Percentiles rank a stretch among this genome's conserved stretches.
Conservation (phyloP, 768 basidiomycete species). For the Fibroporia radiculosa region DNA sequence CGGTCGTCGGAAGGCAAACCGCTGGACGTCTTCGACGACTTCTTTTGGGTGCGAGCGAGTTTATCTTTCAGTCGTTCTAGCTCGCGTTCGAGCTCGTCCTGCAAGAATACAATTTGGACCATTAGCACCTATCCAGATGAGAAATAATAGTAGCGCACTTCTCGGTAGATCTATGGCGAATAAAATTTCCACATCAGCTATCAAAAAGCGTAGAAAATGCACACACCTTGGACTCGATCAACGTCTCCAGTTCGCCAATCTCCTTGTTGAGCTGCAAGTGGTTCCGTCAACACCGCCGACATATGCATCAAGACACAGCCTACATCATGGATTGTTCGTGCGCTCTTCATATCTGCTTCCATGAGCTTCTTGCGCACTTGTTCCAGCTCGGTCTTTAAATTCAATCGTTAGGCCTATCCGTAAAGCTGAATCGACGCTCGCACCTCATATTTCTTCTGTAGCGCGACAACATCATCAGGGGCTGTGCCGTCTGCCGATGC, state of each 20-base stretch:
- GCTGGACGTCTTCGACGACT: slow-evolving; percentile 41
- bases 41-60: slow-evolving; percentile 50
- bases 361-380: slow-evolving; percentile 61
- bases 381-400: slow-evolving; percentile 51
- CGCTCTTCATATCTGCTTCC: slow-evolving; percentile 70
- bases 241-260: slow-evolving; percentile 83
- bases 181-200: slow-evolving; percentile 1
- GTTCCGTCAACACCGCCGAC: slow-evolving; percentile 4
- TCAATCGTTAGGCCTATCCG: background rate
- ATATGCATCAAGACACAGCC: slow-evolving; percentile 21
- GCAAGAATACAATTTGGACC: background rate
- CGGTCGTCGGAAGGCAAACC: slow-evolving; percentile 22
- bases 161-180: slow-evolving; percentile 66
- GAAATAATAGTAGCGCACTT: slow-evolving; percentile 34
- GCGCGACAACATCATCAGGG: slow-evolving; percentile 28
- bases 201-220: slow-evolving; percentile 2
- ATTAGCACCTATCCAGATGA: background rate
- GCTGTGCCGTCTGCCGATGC: slow-evolving; percentile 16
- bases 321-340: slow-evolving; percentile 62
- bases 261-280: slow-evolving; percentile 73
- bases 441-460: slow-evolving; percentile 47
- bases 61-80: slow-evolving; percentile 71
- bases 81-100: slow-evolving; percentile 87
- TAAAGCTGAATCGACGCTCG: slow-evolving; percentile 7
- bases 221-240: slow-evolving; percentile 91